Evolutionary conservation across 1,284 basidiomycete genomes (phyloP).

Genomic region (Cutaneotrichosporon cavernicola): DNA sequence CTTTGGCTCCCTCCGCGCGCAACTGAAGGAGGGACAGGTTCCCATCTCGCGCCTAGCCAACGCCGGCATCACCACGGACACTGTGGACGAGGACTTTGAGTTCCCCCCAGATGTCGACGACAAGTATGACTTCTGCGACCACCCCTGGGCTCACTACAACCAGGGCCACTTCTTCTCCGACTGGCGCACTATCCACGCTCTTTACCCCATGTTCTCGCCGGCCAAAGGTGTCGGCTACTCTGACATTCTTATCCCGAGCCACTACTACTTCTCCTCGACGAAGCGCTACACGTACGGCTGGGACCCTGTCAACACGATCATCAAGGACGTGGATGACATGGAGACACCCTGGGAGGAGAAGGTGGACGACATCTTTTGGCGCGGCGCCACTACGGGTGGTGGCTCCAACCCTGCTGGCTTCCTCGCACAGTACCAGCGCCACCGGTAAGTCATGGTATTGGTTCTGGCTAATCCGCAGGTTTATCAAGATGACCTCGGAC

Average conservation of each 20-base stretch:
- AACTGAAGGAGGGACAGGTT: constrained; percentile 54
- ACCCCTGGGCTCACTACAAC: constrained; percentile 75
- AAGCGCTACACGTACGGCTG: constrained; percentile 83
- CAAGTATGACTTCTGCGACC: constrained; percentile 70
- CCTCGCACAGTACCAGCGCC: constrained; percentile 78
- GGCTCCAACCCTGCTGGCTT: constrained; percentile 84
- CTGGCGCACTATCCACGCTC: constrained; percentile 77
- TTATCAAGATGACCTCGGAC: constrained; percentile 75
- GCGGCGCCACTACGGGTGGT: constrained; percentile 88
- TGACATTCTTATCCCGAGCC: constrained; percentile 88
- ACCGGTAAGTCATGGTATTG: constrained; percentile 60
- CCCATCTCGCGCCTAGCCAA: constrained; percentile 52
- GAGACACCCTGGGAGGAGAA: constrained; percentile 68
- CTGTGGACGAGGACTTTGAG: constrained; percentile 60
- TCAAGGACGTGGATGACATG: constrained; percentile 73
- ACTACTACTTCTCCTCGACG: constrained; percentile 86
- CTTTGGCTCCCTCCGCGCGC: constrained; percentile 66
- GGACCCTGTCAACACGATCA: constrained; percentile 69
- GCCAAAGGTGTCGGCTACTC: constrained; percentile 77
- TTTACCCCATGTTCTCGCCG: constrained; percentile 88
- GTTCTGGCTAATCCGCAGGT: constrained; percentile 54
- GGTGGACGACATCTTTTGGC: constrained; percentile 57
- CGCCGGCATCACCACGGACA: constrained; percentile 51
- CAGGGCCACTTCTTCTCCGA: constrained; percentile 96
- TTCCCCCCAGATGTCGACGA: constrained; percentile 65